Evolutionary conservation across 1,284 basidiomycete genomes (phyloP), one percentile per base, ranked within the genome.

Genomic region (Boletus sp.): DNA sequence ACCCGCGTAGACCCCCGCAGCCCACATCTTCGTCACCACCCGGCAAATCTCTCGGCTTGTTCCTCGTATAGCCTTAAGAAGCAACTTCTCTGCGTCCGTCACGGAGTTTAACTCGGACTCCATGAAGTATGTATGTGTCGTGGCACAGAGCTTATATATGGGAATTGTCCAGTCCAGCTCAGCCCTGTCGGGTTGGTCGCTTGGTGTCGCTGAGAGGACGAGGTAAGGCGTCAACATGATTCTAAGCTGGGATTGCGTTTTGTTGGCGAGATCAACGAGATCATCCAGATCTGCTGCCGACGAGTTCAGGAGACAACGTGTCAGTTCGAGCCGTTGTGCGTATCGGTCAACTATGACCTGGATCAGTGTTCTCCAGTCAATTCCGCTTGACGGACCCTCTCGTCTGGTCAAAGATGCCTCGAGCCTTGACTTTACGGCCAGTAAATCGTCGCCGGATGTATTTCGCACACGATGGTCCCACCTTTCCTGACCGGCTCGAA

Each of bases 1-100:
- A n/a, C 78, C 70, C 8, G 68, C 57, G 42, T 64, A 65, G 35
- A 78, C 67, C 27, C 76, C 74, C 39, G 73, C 62, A 5, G 71
- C 71, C 80, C 81, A 84, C 62, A 82, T 69, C 35, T 67, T 71
- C 2, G 75, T 76, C 46, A 79, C 48, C 7, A 78, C 73, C 0
- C 79, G 72, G 57, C 82, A 84, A 24, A 83, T 80, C 65, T 83
- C 80, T 29, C 65, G 72, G 1, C 58, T 70, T 0, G 75, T 76
- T 3, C 66, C 74, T 49, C 74, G 71, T 11, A 77, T 59, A 3
- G 77, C 9, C 33, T 33, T 12, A 33, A 76, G 56, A 39, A 39
- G 7, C 18, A 39, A 39, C 8, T 39, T 39, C 37, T 39, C 37
- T n/a, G 37, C 37, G 3, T 18, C 37, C 2, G 37, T 18, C 37